Conservation (phyloP, 345 rosid genomes). For the Cardamine resedifolia region DNA sequence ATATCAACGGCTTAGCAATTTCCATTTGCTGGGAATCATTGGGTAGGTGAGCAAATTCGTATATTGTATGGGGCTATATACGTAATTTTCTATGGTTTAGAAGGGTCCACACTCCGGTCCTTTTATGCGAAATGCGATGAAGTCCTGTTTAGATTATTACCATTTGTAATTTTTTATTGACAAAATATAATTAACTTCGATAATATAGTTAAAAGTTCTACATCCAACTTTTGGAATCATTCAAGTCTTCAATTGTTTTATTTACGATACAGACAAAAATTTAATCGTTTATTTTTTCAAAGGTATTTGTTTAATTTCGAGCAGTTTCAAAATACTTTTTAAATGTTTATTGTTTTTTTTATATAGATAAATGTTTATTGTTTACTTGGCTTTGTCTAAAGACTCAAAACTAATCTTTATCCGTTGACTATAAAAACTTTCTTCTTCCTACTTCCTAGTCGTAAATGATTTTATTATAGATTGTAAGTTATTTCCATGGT, state of each 20-base stretch:
- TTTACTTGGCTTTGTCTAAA: background rate
- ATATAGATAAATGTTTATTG: background rate
- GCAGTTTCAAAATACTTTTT: background rate
- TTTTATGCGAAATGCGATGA: no score
- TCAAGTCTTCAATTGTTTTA: background rate
- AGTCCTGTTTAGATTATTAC: slow-evolving; percentile 10
- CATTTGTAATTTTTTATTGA: slow-evolving; percentile 23
- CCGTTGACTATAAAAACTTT: background rate
- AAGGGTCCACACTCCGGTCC: no score
- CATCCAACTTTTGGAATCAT: background rate
- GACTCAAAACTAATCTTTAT: background rate
- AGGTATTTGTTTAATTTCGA: background rate
- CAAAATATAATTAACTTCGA: background rate
- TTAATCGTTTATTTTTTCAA: background rate
- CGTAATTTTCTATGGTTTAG: slow-evolving; percentile 3
- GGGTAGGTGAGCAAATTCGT: slow-evolving; percentile 3
- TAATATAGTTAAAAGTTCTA: background rate
- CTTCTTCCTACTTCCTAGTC: background rate
- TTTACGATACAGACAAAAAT: background rate
- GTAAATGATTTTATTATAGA: background rate
- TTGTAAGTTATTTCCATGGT: background rate
- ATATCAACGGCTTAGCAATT: slow-evolving; percentile 15
- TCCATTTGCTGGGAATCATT: background rate
- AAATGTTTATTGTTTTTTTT: no score
- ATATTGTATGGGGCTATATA: background rate